Evolutionary conservation across 169 alveolate species (phyloP).

Genomic region (Plasmodium inui): DNA sequence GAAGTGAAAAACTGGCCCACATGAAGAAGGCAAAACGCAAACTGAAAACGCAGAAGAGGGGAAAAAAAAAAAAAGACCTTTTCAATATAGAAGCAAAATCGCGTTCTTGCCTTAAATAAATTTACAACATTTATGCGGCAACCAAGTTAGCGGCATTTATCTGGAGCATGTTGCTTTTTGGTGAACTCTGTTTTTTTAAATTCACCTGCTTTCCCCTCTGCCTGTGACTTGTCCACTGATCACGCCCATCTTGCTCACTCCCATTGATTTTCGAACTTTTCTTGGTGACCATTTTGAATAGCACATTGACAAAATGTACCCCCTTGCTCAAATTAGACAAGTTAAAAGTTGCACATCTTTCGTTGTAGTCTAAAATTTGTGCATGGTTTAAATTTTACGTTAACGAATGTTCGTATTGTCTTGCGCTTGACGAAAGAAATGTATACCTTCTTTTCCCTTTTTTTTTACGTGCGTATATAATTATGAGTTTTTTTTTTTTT

Average conservation of each 20-base stretch:
- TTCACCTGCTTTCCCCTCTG: background rate
- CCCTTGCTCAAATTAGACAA: conserved; percentile 25
- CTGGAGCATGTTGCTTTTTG: background rate
- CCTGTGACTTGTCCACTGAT: background rate
- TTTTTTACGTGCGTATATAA: conserved; percentile 2
- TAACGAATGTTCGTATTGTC: background rate
- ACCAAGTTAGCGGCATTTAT: conserved; percentile 23
- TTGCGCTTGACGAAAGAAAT: background rate
- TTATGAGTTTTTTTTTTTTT: background rate
- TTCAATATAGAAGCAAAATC: background rate
- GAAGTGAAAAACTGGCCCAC: background rate
- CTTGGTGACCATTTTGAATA: background rate
- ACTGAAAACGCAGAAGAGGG: background rate
- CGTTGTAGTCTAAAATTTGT: background rate
- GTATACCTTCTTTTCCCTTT: background rate
- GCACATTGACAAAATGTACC: background rate
- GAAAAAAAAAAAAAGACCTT: conserved; percentile 17
- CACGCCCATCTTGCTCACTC: background rate
- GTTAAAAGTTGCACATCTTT: conserved; percentile 17
- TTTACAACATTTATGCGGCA: conserved; percentile 19
- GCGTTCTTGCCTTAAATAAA: background rate
- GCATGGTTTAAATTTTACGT: background rate
- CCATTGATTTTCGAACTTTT: conserved; percentile 4
- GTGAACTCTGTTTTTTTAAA: background rate
- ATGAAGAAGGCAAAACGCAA: background rate